Evolutionary conservation across 148 eudicot genomes (phyloP).

Genomic region (Rhododendron mucronatum): DNA sequence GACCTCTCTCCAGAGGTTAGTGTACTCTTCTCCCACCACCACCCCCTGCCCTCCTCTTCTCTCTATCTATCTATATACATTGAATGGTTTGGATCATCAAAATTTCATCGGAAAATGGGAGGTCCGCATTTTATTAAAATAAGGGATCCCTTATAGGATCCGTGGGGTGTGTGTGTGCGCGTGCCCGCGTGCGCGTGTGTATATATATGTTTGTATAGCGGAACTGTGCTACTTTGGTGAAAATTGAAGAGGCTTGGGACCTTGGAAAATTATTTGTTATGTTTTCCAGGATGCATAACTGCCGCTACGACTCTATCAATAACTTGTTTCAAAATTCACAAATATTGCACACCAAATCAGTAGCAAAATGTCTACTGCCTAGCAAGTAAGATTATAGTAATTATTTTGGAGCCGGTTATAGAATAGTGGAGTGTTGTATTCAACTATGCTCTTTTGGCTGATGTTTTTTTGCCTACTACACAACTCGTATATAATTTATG

Average conservation of each 20-base stretch:
- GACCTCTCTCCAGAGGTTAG: constrained; percentile 93
- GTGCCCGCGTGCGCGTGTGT: no score
- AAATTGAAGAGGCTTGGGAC: neutral
- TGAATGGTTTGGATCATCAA: no score
- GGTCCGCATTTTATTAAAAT: no score
- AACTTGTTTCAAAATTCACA: neutral
- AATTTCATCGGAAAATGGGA: no score
- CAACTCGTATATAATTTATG: neutral
- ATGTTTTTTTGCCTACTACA: neutral
- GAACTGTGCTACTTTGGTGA: neutral
- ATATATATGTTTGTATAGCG: neutral
- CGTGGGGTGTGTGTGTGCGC: neutral
- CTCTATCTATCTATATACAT: neutral
- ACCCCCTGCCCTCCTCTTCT: neutral
- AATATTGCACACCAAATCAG: neutral
- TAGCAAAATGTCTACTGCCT: neutral
- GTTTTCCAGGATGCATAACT: neutral
- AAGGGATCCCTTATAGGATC: no score
- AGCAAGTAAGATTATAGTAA: neutral
- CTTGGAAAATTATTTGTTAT: neutral
- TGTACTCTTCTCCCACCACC: neutral
- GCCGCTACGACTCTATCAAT: neutral
- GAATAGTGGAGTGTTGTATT: neutral
- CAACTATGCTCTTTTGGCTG: neutral
- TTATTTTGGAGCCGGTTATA: neutral